These are phyloP conservation scores for Suillus decipiens DNA, from an alignment of 768 basidiomycete genomes.

Conservation along the genomic window DNA sequence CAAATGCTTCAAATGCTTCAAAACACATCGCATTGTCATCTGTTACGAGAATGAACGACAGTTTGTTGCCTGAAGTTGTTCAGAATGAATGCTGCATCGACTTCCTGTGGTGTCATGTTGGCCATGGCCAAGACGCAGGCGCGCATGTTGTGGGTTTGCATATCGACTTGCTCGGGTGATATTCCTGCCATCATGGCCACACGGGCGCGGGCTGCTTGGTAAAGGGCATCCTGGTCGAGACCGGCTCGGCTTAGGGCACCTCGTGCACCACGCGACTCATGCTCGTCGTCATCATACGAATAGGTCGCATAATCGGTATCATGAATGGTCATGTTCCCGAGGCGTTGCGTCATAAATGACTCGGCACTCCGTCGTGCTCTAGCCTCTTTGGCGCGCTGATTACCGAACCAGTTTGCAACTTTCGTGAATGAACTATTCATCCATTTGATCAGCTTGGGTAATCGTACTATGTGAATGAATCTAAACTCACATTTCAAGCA, in stretches of 20 bases:
- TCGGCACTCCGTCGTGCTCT: not conserved
- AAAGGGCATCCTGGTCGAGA: not conserved
- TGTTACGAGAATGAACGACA: not conserved
- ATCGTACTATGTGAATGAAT: not conserved
- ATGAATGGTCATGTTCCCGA: not conserved
- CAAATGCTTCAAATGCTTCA: not conserved
- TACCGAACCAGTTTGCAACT: constrained; percentile 8
- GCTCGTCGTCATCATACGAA: not conserved
- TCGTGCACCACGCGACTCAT: not conserved
- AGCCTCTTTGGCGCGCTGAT: constrained; percentile 2
- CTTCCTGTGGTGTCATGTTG: constrained; percentile 1
- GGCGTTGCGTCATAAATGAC: not conserved
- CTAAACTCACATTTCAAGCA: not conserved
- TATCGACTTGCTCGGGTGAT: not conserved
- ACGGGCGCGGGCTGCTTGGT: not conserved
- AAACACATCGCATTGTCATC: not conserved
- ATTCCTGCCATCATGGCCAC: not conserved
- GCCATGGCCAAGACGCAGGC: not conserved
- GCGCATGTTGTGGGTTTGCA: not conserved
- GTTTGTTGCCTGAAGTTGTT: not conserved
- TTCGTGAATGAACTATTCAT: not conserved
- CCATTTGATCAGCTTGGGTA: not conserved
- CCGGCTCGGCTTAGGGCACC: not conserved
- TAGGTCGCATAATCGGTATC: not conserved
- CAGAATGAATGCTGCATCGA: constrained; percentile 6